Conservation (phyloP, 768 basidiomycete species). For the Cystobasidium onofrii region DNA sequence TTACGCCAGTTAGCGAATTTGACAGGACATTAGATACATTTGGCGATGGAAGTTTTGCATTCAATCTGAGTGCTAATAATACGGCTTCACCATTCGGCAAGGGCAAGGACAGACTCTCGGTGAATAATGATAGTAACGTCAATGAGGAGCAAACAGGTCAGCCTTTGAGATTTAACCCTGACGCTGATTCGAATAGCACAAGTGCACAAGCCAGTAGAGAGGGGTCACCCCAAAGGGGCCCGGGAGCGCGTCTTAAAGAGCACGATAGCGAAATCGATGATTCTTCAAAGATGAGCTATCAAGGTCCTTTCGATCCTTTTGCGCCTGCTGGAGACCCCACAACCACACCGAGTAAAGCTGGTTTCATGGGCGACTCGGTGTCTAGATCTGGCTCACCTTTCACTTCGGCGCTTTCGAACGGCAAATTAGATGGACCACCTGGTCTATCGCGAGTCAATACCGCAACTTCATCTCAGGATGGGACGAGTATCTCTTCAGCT, state of each 20-base stretch:
- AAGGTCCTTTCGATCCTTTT: slow-evolving; percentile 25
- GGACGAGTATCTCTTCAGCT: not conserved
- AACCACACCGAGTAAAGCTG: not conserved
- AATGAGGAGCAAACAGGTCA: not conserved
- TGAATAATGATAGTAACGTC: not conserved
- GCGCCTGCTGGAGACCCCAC: not conserved
- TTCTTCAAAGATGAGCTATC: slow-evolving; percentile 4
- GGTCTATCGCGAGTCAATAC: not conserved
- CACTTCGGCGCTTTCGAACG: not conserved
- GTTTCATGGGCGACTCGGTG: not conserved
- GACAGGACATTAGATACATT: slow-evolving; percentile 22
- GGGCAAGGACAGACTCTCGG: slow-evolving; percentile 6
- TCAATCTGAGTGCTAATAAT: slow-evolving; percentile 8
- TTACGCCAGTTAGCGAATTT: slow-evolving; percentile 25
- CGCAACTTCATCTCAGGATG: not conserved
- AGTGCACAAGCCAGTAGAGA: not conserved
- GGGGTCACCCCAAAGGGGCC: not conserved
- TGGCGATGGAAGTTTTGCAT: slow-evolving; percentile 26
- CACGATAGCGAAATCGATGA: not conserved
- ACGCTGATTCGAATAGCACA: not conserved
- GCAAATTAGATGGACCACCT: slow-evolving; percentile 1
- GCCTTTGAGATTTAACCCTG: not conserved
- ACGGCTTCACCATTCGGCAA: not conserved
- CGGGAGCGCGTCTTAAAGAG: not conserved
- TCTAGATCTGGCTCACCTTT: not conserved